Evolutionary conservation across 306 rosid species (phyloP), one percentile per base, ranked within the genome.

Genomic region (Casuarina cunninghamiana): DNA sequence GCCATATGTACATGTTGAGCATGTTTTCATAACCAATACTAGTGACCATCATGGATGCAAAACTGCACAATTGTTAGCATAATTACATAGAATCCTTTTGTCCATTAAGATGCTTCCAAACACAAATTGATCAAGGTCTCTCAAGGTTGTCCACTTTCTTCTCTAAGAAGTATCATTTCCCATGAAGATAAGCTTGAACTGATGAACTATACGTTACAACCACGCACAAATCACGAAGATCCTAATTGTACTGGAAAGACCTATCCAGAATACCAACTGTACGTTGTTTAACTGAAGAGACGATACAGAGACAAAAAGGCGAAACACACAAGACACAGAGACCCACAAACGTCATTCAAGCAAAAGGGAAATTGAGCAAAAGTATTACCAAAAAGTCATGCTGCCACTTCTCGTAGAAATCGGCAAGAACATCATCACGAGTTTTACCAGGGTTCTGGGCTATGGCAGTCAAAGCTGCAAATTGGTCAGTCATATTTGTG

Each of bases 401-500:
- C 84, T 96, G 91, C 99, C 99, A 96, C 89, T 88, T 93, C 86
- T 44, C 43, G 70, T 88, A 96, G 84, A 96, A 96, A 86, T 96
- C 93, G 5, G 91, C 96, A 71, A 96, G 90, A 83, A 88, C 85
- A 68, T 88, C 90, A 73, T 96, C 98, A 50, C 96, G 97, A 73
- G 81, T 80, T 90, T 93, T 83, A 71, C 99, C 96, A 68, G 99
- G 91, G 77, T 80, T 93, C 83, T 96, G 99, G 43, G 91, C 89
- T 70, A 93, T 69, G 70, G 99, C 97, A 21, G 88, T 94, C 88
- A 96, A 83, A 75, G 99, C 99, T 68, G 98, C 90, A 83, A 96
- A 91, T 76, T 96, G 99, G 37, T 96, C 99, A 0, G 99, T 96
- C 99, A 96, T 93, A 87, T 96, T 96, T 82, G 98, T 88, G 75